Conservation (phyloP, 805 yeast species). For the Teunomyces pallodes region DNA sequence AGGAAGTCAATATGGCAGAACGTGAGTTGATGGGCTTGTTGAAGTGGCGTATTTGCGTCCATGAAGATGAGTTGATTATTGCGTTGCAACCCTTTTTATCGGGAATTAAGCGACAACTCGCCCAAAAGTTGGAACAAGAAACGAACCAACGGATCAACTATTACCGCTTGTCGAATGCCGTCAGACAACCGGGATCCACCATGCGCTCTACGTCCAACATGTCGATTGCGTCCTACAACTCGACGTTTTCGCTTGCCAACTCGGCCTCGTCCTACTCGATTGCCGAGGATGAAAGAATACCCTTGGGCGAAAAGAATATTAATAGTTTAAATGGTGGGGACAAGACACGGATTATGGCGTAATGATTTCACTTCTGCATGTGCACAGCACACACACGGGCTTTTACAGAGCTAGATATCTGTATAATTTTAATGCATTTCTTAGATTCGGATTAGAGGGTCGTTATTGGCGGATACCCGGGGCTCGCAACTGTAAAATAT, state of each 20-base stretch:
- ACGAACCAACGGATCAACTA: constrained; percentile 25
- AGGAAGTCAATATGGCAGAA: constrained; percentile 89
- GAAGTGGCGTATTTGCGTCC: constrained; percentile 79
- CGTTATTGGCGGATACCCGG: no score
- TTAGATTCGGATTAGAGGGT: not conserved
- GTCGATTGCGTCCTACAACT: constrained; percentile 15
- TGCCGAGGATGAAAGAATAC: constrained; percentile 8
- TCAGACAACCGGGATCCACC: constrained; percentile 6
- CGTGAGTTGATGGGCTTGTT: constrained; percentile 78
- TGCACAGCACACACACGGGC: not conserved
- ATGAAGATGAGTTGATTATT: constrained; percentile 64
- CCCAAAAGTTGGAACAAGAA: constrained; percentile 24
- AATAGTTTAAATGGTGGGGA: constrained; percentile 6
- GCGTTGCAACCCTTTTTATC: constrained; percentile 73
- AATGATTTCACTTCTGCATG: constrained; percentile 1
- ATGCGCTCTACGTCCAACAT: constrained; percentile 12
- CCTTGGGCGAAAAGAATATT: constrained; percentile 8
- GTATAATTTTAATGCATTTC: not conserved
- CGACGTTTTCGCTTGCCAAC: constrained; percentile 16
- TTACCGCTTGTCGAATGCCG: constrained; percentile 28
- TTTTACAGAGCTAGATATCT: not conserved
- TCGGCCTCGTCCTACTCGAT: constrained; percentile 15
- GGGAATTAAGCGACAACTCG: constrained; percentile 61
- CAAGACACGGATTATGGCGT: not conserved
- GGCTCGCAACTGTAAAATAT: no score